These are phyloP conservation scores for Cordyceps javanica DNA, from an alignment of 2,329 filamentous ascomycete genomes.

Conservation along the genomic window DNA sequence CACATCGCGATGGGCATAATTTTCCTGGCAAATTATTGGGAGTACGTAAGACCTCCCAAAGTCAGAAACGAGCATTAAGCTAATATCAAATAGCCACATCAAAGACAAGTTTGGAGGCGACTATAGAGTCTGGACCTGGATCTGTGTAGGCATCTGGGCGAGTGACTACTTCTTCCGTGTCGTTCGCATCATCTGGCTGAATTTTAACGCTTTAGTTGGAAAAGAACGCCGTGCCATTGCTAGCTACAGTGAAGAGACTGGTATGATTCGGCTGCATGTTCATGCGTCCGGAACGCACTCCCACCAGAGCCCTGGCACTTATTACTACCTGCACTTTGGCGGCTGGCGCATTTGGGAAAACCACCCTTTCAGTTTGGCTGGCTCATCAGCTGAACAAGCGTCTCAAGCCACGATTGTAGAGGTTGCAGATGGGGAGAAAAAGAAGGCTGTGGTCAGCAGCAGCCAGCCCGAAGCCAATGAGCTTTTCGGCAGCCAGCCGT, in stretches of 20 bases:
- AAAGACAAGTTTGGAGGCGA: constrained; percentile 15
- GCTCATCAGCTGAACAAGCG: constrained; percentile 11
- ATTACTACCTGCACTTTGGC: constrained; percentile 34
- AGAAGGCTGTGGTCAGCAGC: constrained; percentile 16
- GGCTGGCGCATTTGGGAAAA: constrained; percentile 32
- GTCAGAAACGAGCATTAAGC: background rate
- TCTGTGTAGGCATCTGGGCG: constrained; percentile 37
- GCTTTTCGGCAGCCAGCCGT: constrained; percentile 1
- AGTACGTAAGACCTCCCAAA: constrained; percentile 26
- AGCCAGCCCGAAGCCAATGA: constrained; percentile 4
- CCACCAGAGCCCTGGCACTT: constrained; percentile 30
- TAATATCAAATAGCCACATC: constrained; percentile 15
- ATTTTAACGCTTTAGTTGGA: constrained; percentile 21
- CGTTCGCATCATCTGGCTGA: constrained; percentile 30
- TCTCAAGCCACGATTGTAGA: background rate
- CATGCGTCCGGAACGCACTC: constrained; percentile 24
- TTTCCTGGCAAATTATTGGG: constrained; percentile 38
- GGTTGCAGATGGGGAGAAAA: constrained; percentile 15
- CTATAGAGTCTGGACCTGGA: constrained; percentile 27
- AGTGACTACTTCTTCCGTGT: constrained; percentile 38
- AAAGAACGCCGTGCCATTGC: constrained; percentile 26
- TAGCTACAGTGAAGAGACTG: constrained; percentile 26
- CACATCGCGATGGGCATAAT: constrained; percentile 42
- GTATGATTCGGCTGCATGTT: constrained; percentile 31
- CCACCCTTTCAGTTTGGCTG: constrained; percentile 36